A percentile compares a stretch with the other conserved stretches of the same genome.
phyloP scores from a whole-genome alignment of 2,329 filamentous ascomycete species.

The Macrophomina tecta region DNA sequence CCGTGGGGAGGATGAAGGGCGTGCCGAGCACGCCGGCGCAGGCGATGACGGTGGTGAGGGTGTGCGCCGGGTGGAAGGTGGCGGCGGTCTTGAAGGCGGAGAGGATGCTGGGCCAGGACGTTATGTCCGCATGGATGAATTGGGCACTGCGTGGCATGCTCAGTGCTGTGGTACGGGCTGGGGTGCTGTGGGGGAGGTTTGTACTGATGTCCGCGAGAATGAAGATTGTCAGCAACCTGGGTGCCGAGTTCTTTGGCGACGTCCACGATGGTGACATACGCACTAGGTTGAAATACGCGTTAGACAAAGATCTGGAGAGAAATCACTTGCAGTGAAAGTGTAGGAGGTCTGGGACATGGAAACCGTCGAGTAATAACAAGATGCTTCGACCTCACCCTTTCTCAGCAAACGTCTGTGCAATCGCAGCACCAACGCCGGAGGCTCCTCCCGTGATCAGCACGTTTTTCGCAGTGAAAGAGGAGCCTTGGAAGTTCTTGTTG shows the following conservation, averaged over 20 bases:
- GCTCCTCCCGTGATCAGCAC: slow-evolving; percentile 22
- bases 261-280: slow-evolving; percentile 38
- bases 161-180: neutral
- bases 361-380: too few species aligned
- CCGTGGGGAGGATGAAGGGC: slow-evolving; percentile 35
- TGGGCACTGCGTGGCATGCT: slow-evolving; percentile 31
- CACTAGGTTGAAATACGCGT: slow-evolving; percentile 20
- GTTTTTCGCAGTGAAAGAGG: slow-evolving; percentile 2
- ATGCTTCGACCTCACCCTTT: neutral
- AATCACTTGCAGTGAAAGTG: too few species aligned
- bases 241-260: slow-evolving; percentile 33
- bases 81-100: slow-evolving; percentile 41
- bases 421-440: slow-evolving; percentile 7
- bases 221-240: slow-evolving; percentile 29
- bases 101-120: slow-evolving; percentile 37
- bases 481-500: neutral
- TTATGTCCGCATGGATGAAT: slow-evolving; percentile 42
- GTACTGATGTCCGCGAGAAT: slow-evolving; percentile 29
- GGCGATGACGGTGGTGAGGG: slow-evolving; percentile 41
- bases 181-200: neutral
- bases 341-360: too few species aligned
- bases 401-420: neutral
- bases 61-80: slow-evolving; percentile 33
- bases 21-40: slow-evolving; percentile 39
- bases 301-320: neutral